Base-by-base conservation (phyloP, 176 grass and related monocot species). In the Luzula sylvatica region DNA sequence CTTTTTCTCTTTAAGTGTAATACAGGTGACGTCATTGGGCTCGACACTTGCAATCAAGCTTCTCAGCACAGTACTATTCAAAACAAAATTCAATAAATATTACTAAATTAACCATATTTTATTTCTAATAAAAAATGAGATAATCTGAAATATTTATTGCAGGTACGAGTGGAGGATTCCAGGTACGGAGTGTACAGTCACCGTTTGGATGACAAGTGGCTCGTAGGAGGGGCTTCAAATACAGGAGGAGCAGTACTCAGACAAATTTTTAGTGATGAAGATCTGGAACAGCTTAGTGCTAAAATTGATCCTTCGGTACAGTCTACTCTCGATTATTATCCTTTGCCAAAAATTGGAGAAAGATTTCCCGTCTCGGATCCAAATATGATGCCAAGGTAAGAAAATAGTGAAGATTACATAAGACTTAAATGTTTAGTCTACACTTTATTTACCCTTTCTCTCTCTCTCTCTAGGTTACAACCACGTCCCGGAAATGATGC, bases 11-110 rank as follows among this genome's bases (percentile, higher is more conserved):
- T 64, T 26, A 63, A 24, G 46, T 65, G 50, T 40, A 62, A 0
- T 53, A 66, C 46, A 76, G 78, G 78, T 84, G 38, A 85, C 79
- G 14, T 89, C 79, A 24, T 38, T 94, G 56, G 87, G 87, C 5
- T 93, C 87, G 32, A 94, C 87, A 1, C 67, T 94, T 7, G 87
- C 87, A 11, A 78, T 94, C 63, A 94, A 94, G 40, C 87, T 94
- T 15, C 45, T 94, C 17, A 94, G 87, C 74, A 19, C 20, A 11
- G 57, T 35, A 35, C 30, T 35, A 35, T 35, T 35, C 9, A 35
- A 35, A 35, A 2, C 30, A n/a, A n/a, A n/a, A 35, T 35, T 35
- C 30, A 35, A 35, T 9, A 35, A 35, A 35, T 35, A 35, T 7
- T 9, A 35, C 9, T 35, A 35, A 35, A 35, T 35, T 35, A 35